Percentiles rank a stretch among this genome's conserved stretches.
Evolutionary conservation across 805 yeast genomes (phyloP).

Genomic region (Ogataea zsoltii): DNA sequence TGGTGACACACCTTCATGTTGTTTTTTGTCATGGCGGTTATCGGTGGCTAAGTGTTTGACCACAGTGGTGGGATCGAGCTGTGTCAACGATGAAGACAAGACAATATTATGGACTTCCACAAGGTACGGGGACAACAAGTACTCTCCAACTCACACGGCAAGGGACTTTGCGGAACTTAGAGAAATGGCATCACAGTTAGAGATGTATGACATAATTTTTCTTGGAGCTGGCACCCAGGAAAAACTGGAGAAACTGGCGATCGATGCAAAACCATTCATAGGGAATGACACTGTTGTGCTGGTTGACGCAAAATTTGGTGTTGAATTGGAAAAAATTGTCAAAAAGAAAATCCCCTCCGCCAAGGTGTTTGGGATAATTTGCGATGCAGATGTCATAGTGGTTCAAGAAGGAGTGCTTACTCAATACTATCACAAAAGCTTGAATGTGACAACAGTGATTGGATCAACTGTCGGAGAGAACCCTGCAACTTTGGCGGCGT

Average conservation of each 20-base stretch:
- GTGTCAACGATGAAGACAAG: constrained; percentile 10
- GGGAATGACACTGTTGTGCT: constrained; percentile 25
- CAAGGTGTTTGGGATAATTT: constrained; percentile 24
- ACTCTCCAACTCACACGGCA: constrained; percentile 13
- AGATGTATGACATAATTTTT: constrained; percentile 25
- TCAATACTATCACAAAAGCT: constrained; percentile 26
- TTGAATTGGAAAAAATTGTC: constrained; percentile 24
- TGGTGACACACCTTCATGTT: constrained; percentile 33
- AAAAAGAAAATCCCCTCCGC: constrained; percentile 11
- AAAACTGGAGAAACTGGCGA: constrained; percentile 10
- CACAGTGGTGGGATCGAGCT: constrained; percentile 20
- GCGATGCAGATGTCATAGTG: constrained; percentile 28
- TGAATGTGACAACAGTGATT: constrained; percentile 26
- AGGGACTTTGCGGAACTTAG: constrained; percentile 6
- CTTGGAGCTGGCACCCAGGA: constrained; percentile 18
- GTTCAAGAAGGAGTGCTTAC: constrained; percentile 5
- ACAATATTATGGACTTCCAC: constrained; percentile 21
- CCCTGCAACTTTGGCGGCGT: constrained; percentile 5
- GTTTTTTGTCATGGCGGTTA: constrained; percentile 33
- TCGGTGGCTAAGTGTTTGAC: constrained; percentile 20
- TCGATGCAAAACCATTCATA: constrained; percentile 9
- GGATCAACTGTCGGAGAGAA: constrained; percentile 23
- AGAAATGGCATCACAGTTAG: constrained; percentile 5
- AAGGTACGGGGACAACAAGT: constrained; percentile 18
- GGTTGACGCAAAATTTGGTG: constrained; percentile 28